Conservation (phyloP, 768 basidiomycete species). For the Hydnum rufescens region DNA sequence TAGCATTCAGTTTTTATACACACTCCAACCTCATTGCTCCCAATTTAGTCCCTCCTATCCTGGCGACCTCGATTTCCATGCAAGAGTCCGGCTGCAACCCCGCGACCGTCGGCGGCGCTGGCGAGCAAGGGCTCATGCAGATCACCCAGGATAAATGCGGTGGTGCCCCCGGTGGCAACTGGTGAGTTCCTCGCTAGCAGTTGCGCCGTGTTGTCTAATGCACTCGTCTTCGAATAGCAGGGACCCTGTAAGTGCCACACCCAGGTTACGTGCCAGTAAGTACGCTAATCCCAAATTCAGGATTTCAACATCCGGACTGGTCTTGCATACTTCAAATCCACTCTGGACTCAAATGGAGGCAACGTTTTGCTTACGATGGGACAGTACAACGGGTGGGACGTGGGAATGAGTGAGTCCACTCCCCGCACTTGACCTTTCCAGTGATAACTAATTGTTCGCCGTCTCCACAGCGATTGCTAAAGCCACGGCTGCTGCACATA, state of each 20-base stretch:
- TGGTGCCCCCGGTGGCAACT: conserved; percentile 28
- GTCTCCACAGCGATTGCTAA: conserved; percentile 23
- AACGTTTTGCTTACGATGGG: conserved; percentile 42
- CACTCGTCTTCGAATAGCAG: not conserved
- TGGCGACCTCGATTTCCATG: conserved; percentile 75
- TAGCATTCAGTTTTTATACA: conserved; percentile 4
- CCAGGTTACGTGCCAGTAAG: not conserved
- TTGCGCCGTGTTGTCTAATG: not conserved
- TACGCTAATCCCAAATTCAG: conserved; percentile 17
- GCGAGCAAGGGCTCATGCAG: conserved; percentile 68
- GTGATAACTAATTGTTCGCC: not conserved
- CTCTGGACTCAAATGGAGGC: conserved; percentile 29
- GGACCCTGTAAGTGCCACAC: not conserved
- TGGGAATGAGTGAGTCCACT: conserved; percentile 24
- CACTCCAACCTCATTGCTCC: not conserved
- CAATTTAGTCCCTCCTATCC: conserved; percentile 40
- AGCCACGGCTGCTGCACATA: conserved; percentile 37
- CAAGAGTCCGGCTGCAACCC: conserved; percentile 68
- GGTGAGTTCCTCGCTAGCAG: conserved; percentile 6
- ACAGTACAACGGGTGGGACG: conserved; percentile 55
- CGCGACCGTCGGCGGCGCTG: conserved; percentile 43
- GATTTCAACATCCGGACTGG: conserved; percentile 56
- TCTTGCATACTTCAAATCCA: conserved; percentile 35
- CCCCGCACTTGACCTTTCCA: not conserved
- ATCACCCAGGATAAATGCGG: conserved; percentile 59